Evolutionary conservation across 805 yeast genomes (phyloP), one percentile per base, ranked within the genome.

Genomic region (Peterozyma toletana): DNA sequence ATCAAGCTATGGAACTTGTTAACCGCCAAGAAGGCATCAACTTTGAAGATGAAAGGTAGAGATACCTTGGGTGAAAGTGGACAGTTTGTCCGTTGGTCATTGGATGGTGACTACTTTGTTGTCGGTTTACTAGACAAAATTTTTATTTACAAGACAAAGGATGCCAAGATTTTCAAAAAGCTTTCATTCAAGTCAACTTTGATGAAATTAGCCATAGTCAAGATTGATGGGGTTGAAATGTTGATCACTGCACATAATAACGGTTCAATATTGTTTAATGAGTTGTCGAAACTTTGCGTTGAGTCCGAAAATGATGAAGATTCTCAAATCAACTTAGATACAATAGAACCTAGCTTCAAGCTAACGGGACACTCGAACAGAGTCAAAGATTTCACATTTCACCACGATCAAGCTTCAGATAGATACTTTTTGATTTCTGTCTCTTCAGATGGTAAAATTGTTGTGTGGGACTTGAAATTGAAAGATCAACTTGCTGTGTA

Each of bases 1-100:
- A 73, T 93, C 33, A 72, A 91, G 56, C 71, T 93, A 46, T 93
- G 99, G 99, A 93, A 93, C 59, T 69, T 93, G 51, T 91, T 93
- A 98, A 91, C 97, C 1, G 93, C 88, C 11, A 86, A 86, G 59
- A 90, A 89, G 63, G 98, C 98, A 15, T 90, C 96, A 1, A 71
- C 77, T 10, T 67, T 90, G 62, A 89, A 85, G 56, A 65, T 86
- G 47, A 82, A 75, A 57, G 83, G 83, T 35, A 77, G 71, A 48
- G 86, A 82, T 56, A 80, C 83, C 50, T 63, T 73, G 47, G 83
- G 83, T 6, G 86, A 83, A 62, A 64, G 70, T 45, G 84, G 82
- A 38, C 81, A 79, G 48, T 68, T 67, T 55, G 85, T 82, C 9
- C 70, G 77, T 41, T 88, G 95, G 93, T 63, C 80, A 11, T 52